Conservation (phyloP, 176 grass and related monocot genomes). For the Triticum turgidum region DNA sequence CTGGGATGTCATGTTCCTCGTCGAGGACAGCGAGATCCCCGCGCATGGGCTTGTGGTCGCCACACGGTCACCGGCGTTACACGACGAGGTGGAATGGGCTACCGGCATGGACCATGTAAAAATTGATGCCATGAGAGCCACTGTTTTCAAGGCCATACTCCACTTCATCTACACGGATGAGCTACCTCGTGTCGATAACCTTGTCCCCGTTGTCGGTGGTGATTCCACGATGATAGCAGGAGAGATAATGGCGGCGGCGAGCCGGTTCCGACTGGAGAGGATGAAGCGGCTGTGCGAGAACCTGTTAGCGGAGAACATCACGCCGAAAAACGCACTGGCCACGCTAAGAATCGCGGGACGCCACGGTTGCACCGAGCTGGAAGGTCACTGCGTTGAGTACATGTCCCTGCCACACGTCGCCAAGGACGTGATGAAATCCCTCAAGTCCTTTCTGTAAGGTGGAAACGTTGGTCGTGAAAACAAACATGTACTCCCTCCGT, state of each 20-base stretch:
- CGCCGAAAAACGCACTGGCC: neutral
- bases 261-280: neutral
- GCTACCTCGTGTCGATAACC: neutral
- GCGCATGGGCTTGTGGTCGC: neutral
- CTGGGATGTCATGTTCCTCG: neutral
- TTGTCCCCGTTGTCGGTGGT: neutral
- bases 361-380: neutral
- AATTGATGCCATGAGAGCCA: neutral
- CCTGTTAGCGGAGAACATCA: neutral
- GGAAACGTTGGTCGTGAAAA: too few relatives aligned
- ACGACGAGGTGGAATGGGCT: neutral
- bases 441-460: neutral
- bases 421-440: neutral
- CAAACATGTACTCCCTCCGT: too few relatives aligned
- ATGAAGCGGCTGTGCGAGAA: conserved; percentile 22
- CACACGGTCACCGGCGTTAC: neutral
- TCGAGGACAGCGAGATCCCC: neutral
- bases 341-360: neutral
- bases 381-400: neutral
- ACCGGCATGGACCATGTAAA: neutral
- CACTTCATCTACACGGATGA: conserved; percentile 22
- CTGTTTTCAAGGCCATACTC: conserved; percentile 10
- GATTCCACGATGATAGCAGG: neutral
- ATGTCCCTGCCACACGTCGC: neutral
- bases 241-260: too few relatives aligned